Percentiles rank a stretch among this genome's conserved stretches.
Evolutionary conservation across 176 grass and related monocot genomes (phyloP).

Genomic region (Rhynchospora breviuscula): DNA sequence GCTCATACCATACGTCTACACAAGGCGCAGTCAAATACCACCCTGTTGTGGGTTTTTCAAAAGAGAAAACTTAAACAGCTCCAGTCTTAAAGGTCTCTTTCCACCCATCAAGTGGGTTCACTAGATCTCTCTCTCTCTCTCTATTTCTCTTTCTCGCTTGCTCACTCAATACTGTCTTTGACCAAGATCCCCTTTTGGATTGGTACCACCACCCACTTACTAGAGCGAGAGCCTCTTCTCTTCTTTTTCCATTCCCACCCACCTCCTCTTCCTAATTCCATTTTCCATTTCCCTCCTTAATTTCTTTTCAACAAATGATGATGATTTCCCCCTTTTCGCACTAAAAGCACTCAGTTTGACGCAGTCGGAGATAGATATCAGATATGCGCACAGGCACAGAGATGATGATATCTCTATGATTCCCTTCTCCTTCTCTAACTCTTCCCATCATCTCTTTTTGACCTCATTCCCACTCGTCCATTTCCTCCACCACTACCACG

Average conservation of each 20-base stretch:
- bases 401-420: conserved; percentile 47
- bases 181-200: neutral
- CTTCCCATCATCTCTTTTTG: conserved; percentile 26
- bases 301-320: conserved; percentile 9
- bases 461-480: neutral
- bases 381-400: neutral
- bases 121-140: neutral
- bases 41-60: too few relatives aligned
- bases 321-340: conserved; percentile 23
- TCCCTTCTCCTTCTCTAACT: neutral
- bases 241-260: too few relatives aligned
- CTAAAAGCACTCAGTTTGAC: conserved; percentile 27
- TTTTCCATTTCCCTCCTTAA: conserved; percentile 1
- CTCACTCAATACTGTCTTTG: neutral
- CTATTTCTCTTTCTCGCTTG: neutral
- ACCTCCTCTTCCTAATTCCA: conserved; percentile 8
- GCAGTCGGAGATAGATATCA: neutral
- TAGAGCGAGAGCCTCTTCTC: neutral
- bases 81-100: neutral
- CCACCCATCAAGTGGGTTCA: neutral
- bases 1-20: too few relatives aligned
- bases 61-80: too few relatives aligned
- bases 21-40: too few relatives aligned
- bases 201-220: too few relatives aligned
- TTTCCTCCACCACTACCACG: too few relatives aligned